Base-by-base conservation (phyloP, 768 basidiomycete genomes). In the Naganishia kalamii region DNA sequence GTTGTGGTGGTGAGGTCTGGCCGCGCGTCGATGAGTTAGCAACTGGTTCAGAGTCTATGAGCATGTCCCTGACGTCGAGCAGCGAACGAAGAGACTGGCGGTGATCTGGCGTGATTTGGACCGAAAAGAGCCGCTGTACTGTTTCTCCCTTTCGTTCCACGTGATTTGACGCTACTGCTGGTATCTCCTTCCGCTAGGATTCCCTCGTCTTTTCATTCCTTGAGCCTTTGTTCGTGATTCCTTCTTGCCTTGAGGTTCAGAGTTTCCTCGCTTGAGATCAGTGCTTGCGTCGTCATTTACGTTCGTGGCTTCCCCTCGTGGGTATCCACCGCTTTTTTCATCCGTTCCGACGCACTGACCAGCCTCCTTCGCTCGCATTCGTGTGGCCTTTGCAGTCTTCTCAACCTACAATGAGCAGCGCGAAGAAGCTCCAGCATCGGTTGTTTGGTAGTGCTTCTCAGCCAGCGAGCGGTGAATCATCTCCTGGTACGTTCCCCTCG, bases 401-500 rank as follows among this genome's bases (percentile, higher is more conserved):
- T 40, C 23, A 21, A 29, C 23, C 21, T 35, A 57, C 33, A 57
- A 84, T 84, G 83, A 63, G 77, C 40, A 81, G 83, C 27, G 77
- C 81, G 35, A 88, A 84, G 75, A 85, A 84, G 72, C 83, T 90
- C 15, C 89, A 90, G 72, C 85, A 83, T 32, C 89, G 84, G 78
- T 81, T 90, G 41, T 90, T 90, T 74, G 81, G 81, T 29, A 73
- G 63, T 77, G 71, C 51, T 41, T 74, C 62, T 63, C 61, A 62
- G 67, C 40, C 29, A 65, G 69, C 43, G 4, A 30, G 63, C 44
- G 30, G 51, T 52, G 47, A 21, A 60, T 60, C 43, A 29, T 33
- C 43, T 27, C 29, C 23, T 4, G 51, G 29, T 29, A 33, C 35
- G 15, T 19, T 2, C 21, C 11, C 23, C 68, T 70, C 15, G 30